Conservation (phyloP, 116 monocot species). For the Trichopus zeylanicus region DNA sequence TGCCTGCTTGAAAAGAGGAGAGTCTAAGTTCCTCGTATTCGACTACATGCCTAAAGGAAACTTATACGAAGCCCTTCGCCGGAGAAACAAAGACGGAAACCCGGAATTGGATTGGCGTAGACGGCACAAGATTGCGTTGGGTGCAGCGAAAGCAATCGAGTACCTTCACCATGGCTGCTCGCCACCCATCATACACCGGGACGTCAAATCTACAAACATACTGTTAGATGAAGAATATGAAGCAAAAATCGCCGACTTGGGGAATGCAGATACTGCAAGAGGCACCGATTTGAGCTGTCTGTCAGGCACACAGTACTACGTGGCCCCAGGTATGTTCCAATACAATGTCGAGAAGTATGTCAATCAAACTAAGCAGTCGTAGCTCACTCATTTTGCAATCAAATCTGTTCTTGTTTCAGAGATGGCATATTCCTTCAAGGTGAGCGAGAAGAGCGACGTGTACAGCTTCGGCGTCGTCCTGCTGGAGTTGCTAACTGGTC, state of each 20-base stretch:
- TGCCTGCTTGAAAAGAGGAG: slow-evolving; percentile 42
- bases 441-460: slow-evolving; percentile 94
- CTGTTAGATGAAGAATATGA: too few species aligned
- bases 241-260: too few species aligned
- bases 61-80: slow-evolving; percentile 50
- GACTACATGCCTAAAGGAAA: slow-evolving; percentile 87
- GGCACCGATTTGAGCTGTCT: too few species aligned
- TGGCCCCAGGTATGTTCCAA: too few species aligned
- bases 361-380: too few species aligned
- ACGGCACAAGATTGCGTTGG: slow-evolving; percentile 68
- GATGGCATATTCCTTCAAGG: too few species aligned
- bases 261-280: too few species aligned
- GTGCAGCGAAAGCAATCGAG: slow-evolving; percentile 73
- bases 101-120: slow-evolving; percentile 60
- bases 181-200: slow-evolving; percentile 56
- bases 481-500: too few species aligned
- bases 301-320: too few species aligned
- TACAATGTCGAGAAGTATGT: too few species aligned
- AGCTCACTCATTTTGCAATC: too few species aligned
- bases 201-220: slow-evolving; percentile 75
- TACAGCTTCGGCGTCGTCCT: slow-evolving; percentile 99
- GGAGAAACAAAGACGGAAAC: slow-evolving; percentile 33
- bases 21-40: slow-evolving; percentile 48
- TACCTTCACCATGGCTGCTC: slow-evolving; percentile 85
- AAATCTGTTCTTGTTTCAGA: too few species aligned